phyloP scores from a whole-genome alignment of 345 rosid genomes.

The Atalantia buxifolia region DNA sequence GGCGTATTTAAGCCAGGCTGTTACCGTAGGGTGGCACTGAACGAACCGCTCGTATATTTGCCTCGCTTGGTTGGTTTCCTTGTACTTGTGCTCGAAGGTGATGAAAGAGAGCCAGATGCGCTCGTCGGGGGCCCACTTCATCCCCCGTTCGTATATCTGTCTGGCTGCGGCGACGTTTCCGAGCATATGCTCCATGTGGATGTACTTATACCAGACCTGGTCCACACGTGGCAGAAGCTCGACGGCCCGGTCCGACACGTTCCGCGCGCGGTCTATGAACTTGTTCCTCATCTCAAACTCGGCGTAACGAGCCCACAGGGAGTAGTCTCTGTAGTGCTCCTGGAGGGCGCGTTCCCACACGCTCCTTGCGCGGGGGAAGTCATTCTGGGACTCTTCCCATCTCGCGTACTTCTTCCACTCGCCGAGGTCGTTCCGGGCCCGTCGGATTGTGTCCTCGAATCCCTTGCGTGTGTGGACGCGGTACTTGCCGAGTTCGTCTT shows the following conservation, averaged over 20 bases:
- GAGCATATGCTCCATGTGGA: slow-evolving; percentile 86
- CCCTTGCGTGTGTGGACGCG: slow-evolving; percentile 67
- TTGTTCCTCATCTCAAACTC: slow-evolving; percentile 87
- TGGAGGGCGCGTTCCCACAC: slow-evolving; percentile 86
- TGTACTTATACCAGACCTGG: slow-evolving; percentile 88
- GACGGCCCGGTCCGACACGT: slow-evolving; percentile 84
- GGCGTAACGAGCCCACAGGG: slow-evolving; percentile 81
- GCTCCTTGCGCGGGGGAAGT: slow-evolving; percentile 70
- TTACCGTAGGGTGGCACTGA: slow-evolving; percentile 61
- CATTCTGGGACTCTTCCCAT: slow-evolving; percentile 95
- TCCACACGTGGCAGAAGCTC: slow-evolving; percentile 65
- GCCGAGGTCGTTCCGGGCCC: slow-evolving; percentile 55
- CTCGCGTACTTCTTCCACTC: slow-evolving; percentile 78
- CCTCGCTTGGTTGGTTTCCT: slow-evolving; percentile 60
- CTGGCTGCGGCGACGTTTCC: slow-evolving; percentile 78
- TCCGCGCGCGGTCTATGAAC: slow-evolving; percentile 66
- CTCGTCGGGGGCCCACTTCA: slow-evolving; percentile 77
- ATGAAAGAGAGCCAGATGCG: slow-evolving; percentile 77
- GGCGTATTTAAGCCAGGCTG: slow-evolving; percentile 68
- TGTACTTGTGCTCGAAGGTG: slow-evolving; percentile 68
- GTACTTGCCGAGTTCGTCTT: slow-evolving; percentile 64
- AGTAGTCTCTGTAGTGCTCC: slow-evolving; percentile 64
- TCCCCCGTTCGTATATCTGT: slow-evolving; percentile 77
- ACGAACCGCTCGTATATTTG: slow-evolving; percentile 66
- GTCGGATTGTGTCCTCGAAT: slow-evolving; percentile 71